Conservation (phyloP, 75 land plant species). For the Gnetum montanum region DNA sequence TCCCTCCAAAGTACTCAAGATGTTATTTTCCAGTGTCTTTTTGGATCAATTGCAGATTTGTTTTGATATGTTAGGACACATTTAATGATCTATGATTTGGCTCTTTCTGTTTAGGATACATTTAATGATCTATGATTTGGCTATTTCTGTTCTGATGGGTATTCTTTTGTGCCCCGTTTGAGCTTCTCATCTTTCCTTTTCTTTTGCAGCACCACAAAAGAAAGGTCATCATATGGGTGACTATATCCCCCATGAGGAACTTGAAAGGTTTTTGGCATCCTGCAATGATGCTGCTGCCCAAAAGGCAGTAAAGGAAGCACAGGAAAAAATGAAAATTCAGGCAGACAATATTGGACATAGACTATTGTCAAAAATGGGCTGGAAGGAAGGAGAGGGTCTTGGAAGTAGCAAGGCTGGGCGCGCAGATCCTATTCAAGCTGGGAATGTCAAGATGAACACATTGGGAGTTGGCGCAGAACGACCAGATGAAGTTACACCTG, state of each 20-base stretch:
- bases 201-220: constrained; percentile 20
- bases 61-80: no score
- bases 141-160: neutral
- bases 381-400: constrained; percentile 99
- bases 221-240: constrained; percentile 99
- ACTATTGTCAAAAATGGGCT: constrained; percentile 96
- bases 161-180: neutral
- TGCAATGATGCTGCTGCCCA: constrained; percentile 87
- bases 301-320: constrained; percentile 60
- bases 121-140: neutral
- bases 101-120: neutral
- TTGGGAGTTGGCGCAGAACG: constrained; percentile 90
- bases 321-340: constrained; percentile 84
- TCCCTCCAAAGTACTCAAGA: constrained; percentile 53
- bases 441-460: constrained; percentile 70
- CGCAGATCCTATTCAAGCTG: constrained; percentile 91
- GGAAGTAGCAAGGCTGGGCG: constrained; percentile 89
- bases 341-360: constrained; percentile 98
- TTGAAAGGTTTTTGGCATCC: constrained; percentile 80
- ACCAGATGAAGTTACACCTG: constrained; percentile 92
- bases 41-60: neutral
- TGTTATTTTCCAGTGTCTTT: neutral
- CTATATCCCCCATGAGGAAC: constrained; percentile 91
- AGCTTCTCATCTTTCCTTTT: neutral
- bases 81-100: neutral